Evolutionary conservation across 495 filamentous ascomycete genomes (phyloP).

Genomic region (Symbiotaphrina buchneri): DNA sequence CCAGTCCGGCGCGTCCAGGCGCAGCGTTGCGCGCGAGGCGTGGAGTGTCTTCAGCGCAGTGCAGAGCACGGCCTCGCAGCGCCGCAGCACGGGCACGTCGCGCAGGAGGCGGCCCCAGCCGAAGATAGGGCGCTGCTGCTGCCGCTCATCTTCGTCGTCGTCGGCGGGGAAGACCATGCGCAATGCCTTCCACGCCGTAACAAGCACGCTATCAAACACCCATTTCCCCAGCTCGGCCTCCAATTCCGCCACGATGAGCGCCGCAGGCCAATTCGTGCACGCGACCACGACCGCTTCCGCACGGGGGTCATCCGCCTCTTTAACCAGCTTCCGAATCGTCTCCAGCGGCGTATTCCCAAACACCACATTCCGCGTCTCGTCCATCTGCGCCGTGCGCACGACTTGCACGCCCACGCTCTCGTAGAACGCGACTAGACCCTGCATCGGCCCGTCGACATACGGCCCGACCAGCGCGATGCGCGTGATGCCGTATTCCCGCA

Average conservation of each 20-base stretch:
- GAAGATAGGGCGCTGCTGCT: no score
- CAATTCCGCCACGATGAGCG: background rate
- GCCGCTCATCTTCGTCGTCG: no score
- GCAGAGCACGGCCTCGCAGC: no score
- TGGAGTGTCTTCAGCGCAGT: no score
- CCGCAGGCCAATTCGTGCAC: background rate
- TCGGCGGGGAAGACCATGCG: no score
- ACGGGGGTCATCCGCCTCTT: background rate
- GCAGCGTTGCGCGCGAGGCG: no score
- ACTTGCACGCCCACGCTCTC: background rate
- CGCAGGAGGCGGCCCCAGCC: no score
- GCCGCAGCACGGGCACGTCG: no score
- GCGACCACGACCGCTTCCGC: background rate
- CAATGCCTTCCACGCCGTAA: background rate
- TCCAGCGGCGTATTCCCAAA: background rate
- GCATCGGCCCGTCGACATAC: background rate
- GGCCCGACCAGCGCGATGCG: background rate
- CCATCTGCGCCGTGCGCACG: background rate
- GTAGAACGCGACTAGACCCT: background rate
- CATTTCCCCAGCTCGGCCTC: background rate
- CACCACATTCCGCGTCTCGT: background rate
- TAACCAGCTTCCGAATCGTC: background rate
- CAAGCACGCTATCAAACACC: slow-evolving; percentile 1
- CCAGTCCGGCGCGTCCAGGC: no score
- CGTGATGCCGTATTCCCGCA: background rate